Evolutionary conservation across 208 protist species (phyloP).

Genomic region (Crithidia brevicula): DNA sequence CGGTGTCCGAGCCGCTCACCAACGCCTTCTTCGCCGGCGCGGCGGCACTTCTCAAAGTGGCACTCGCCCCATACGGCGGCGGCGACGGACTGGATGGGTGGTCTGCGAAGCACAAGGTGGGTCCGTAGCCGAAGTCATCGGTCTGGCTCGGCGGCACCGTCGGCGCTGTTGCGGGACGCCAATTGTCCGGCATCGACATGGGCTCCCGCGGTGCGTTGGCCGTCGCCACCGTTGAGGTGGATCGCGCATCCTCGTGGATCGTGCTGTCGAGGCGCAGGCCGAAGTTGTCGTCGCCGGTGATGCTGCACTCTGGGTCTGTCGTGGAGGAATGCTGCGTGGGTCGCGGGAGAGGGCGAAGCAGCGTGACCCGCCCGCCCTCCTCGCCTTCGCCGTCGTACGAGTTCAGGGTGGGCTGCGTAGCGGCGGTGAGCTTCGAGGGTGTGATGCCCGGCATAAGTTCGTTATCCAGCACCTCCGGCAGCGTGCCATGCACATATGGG

Average conservation of each 20-base stretch:
- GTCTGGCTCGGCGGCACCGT: constrained; percentile 35
- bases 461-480: constrained; percentile 1
- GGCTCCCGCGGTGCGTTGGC: neutral
- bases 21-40: neutral
- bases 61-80: no score
- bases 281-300: constrained; percentile 14
- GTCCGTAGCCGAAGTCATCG: constrained; percentile 7
- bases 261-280: constrained; percentile 13
- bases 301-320: constrained; percentile 5
- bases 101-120: constrained; percentile 4
- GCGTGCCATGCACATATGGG: neutral
- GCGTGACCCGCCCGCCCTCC: constrained; percentile 11
- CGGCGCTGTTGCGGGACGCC: constrained; percentile 23
- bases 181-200: constrained; percentile 32
- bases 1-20: neutral
- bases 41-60: no score
- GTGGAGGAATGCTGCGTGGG: neutral
- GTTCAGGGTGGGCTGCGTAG: constrained; percentile 7
- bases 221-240: neutral
- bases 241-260: constrained; percentile 8
- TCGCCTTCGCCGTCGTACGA: neutral
- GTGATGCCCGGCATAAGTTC: constrained; percentile 14
- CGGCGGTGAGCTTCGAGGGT: constrained; percentile 4
- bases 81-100: constrained; percentile 3
- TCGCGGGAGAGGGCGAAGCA: constrained; percentile 23